Base-by-base conservation (phyloP, 2,329 filamentous ascomycete species). In the Cadophora gregata region DNA sequence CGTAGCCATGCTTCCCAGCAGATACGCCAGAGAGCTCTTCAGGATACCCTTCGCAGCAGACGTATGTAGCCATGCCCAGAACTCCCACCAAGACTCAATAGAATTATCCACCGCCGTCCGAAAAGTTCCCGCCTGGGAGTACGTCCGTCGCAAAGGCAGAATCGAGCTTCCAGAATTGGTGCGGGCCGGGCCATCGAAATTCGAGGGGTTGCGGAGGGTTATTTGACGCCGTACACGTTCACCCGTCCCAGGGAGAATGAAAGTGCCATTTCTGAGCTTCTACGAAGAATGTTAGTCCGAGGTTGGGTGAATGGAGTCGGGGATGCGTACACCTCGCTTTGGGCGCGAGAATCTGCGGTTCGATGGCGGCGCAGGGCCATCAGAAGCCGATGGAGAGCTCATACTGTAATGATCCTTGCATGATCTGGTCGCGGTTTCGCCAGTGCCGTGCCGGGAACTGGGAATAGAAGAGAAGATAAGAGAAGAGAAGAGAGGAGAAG, bases 1-100 rank as follows among this genome's bases (percentile, higher is more conserved):
- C 0, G 94, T 97, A 42, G 90, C 93, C 78, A 97, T 82, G 72
- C 92, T 96, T 21, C 92, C 95, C 38, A 97, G 79, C 4, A 96
- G 81, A 79, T 97, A 97, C 53, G 94, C 95, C 68, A 97, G 80
- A 36, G 93, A 94, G 81, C 93, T 97, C 80, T 97, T 97, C 74
- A 97, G 81, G 62, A 97, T 91, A 47, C 90, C 91, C 67, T 90
- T 89, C 6, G 93, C 94, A 38, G 86, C 89, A 38, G 90, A 88
- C 0, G 93, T 94, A 45, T 85, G 81, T 7, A 89, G 75, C 82
- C 93, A 96, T 65, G 78, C 75, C 79, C 86, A 85, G 58, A 84
- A 75, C 67, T 77, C 77, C 29, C 78, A 72, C 33, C 77, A 73
- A 51, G 78, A 75, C 58, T 81, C 74, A 27, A 78, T 74, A 45